phyloP scores from a whole-genome alignment of 768 basidiomycete species.

The Calocera cornea region DNA sequence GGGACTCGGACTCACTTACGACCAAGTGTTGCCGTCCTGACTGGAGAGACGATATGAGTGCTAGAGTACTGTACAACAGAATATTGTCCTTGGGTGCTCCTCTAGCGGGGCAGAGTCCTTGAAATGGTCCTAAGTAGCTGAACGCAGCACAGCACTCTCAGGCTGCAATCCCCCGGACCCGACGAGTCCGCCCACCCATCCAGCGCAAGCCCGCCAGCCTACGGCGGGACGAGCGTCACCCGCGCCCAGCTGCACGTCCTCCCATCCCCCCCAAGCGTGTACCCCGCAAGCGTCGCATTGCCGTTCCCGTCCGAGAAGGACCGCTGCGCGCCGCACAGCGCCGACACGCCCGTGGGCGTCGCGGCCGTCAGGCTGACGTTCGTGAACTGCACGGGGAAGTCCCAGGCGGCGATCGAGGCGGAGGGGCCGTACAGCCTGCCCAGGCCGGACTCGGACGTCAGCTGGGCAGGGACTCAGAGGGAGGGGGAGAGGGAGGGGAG shows the following conservation, averaged over 20 bases:
- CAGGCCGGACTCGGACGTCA: too few relatives aligned
- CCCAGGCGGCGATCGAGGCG: background rate
- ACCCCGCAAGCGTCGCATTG: conserved; percentile 1
- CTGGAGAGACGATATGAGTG: too few relatives aligned
- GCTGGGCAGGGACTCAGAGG: background rate
- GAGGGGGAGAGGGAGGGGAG: too few relatives aligned
- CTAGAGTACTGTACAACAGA: too few relatives aligned
- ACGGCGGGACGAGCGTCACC: background rate
- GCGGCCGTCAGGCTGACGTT: background rate
- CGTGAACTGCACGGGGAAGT: conserved; percentile 6
- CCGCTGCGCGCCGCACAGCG: background rate
- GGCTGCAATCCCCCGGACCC: too few relatives aligned
- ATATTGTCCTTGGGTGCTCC: too few relatives aligned
- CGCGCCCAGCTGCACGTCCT: background rate
- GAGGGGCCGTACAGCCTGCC: background rate
- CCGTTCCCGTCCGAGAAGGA: conserved; percentile 1
- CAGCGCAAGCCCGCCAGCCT: background rate
- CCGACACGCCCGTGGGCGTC: background rate
- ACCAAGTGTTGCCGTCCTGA: too few relatives aligned
- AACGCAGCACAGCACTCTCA: too few relatives aligned
- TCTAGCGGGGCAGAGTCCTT: too few relatives aligned
- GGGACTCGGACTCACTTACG: too few relatives aligned
- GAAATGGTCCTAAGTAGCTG: too few relatives aligned
- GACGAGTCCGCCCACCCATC: too few relatives aligned
- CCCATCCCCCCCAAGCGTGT: background rate